Evolutionary conservation across 441 rosid species (phyloP).

Genomic region (Mallotus repandus): DNA sequence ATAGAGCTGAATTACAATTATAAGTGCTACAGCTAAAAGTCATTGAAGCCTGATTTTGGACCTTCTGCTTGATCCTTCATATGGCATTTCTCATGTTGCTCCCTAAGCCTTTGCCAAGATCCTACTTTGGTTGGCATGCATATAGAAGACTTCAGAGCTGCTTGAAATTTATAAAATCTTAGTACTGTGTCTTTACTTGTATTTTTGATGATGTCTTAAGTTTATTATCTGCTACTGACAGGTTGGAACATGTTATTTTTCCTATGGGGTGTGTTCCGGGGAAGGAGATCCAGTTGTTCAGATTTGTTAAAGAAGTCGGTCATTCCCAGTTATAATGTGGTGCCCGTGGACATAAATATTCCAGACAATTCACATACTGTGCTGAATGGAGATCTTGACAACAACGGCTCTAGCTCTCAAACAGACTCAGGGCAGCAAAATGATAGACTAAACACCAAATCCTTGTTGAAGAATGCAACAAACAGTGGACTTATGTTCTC

Average conservation of each 20-base stretch:
- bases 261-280: slow-evolving; percentile 95
- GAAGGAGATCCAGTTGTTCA: slow-evolving; percentile 46
- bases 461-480: slow-evolving; percentile 22
- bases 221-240: slow-evolving; percentile 40
- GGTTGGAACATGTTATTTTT: slow-evolving; percentile 94
- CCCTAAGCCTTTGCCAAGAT: neutral
- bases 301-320: slow-evolving; percentile 37
- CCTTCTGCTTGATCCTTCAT: neutral
- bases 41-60: neutral
- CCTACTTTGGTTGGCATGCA: neutral
- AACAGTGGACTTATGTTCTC: slow-evolving; percentile 23
- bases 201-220: slow-evolving; percentile 3
- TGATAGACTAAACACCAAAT: slow-evolving; percentile 29
- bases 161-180: neutral
- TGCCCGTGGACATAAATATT: slow-evolving; percentile 30
- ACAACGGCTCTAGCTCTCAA: slow-evolving; percentile 29
- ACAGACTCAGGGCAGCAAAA: slow-evolving; percentile 30
- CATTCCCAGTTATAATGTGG: slow-evolving; percentile 37
- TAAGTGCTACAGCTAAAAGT: slow-evolving; percentile 2
- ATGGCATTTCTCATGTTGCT: neutral
- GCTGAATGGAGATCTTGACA: slow-evolving; percentile 29
- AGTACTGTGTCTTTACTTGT: neutral
- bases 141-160: neutral
- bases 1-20: neutral
- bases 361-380: slow-evolving; percentile 24